Base-by-base conservation (phyloP, 352 stramenopile genomes). In the Pythium rishiriense region DNA sequence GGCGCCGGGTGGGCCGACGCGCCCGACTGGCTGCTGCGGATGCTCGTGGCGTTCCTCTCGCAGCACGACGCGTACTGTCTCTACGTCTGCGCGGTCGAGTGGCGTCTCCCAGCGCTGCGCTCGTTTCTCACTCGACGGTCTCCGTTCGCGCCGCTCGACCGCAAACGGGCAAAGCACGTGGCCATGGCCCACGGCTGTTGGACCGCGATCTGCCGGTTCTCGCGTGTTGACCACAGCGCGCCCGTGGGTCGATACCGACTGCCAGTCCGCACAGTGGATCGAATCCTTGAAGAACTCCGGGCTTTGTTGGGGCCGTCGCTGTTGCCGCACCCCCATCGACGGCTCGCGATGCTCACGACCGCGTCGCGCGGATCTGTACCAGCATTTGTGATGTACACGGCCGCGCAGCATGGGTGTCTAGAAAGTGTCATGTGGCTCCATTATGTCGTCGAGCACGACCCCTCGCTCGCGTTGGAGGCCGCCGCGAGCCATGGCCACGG, bases 371-470 rank as follows among this genome's bases (percentile, higher is more conserved):
- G 46, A 2, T 52, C 46, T 8, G 43, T 50, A 26, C 43, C 43
- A 11, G 14, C 4, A 11, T 52, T 33, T 24, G 35, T 60, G 2
- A 48, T 60, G 53, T 50, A 48, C 37, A 24, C 21, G 54, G 54
- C 54, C 17, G 54, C 42, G n/a, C 6, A 28, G 6, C 3, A 39
- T 26, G 54, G 37, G 7, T 24, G 43, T 19, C 24, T 53, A 1
- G 39, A 52, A n/a, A 47, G 31, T 9, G 39, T 62, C 19, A 24
- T 37, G 54, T 62, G 54, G 54, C 54, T 62, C 19, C 39, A 62
- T 41, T 29, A 47, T 11, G 24, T 35, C 14, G 12, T 35, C 10
- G 35, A 28, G 15, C 33, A 59, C 35, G 21, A 48, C 11, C 52
- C 33, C 2, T 31, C 15, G 17, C 6, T 19, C 3, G 52, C 35